A percentile compares a stretch with the other conserved stretches of the same genome.
Conservation (phyloP, 352 stramenopile species). For the Globisporangium apiculatum region DNA sequence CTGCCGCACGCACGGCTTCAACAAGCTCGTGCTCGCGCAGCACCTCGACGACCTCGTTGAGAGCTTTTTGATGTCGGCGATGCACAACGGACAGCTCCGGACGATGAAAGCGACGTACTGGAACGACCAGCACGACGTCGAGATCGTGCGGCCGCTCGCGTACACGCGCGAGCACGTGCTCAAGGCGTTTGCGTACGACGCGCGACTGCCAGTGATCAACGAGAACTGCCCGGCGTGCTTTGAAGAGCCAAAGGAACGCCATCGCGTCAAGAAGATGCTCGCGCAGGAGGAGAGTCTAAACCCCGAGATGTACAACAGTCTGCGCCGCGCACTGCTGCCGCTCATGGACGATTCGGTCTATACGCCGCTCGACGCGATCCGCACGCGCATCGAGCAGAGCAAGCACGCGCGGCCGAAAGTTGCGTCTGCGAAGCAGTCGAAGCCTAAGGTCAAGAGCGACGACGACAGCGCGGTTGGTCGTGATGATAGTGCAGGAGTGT, state of each 20-base stretch:
- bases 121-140: constrained; percentile 92
- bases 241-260: constrained; percentile 95
- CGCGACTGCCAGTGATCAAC: constrained; percentile 95
- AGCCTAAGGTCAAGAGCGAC: not conserved
- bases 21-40: constrained; percentile 92
- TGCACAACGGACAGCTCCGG: constrained; percentile 97
- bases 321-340: constrained; percentile 56
- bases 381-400: constrained; percentile 36
- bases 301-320: constrained; percentile 79
- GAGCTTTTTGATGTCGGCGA: constrained; percentile 97
- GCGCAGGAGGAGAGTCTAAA: constrained; percentile 92
- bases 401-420: constrained; percentile 38
- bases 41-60: constrained; percentile 97
- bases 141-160: constrained; percentile 93
- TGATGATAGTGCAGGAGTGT: too few relatives aligned
- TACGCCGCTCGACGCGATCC: constrained; percentile 42
- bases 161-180: constrained; percentile 94
- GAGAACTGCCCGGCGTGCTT: constrained; percentile 99
- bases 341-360: constrained; percentile 82
- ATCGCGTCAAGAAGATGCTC: constrained; percentile 97
- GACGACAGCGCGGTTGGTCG: too few relatives aligned
- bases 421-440: constrained; percentile 23
- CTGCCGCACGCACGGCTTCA: constrained; percentile 91
- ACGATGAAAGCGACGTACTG: constrained; percentile 99
- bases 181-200: constrained; percentile 77